Base-by-base conservation (phyloP, 2,329 filamentous ascomycete species). In the Hymenoscyphus salicellus region DNA sequence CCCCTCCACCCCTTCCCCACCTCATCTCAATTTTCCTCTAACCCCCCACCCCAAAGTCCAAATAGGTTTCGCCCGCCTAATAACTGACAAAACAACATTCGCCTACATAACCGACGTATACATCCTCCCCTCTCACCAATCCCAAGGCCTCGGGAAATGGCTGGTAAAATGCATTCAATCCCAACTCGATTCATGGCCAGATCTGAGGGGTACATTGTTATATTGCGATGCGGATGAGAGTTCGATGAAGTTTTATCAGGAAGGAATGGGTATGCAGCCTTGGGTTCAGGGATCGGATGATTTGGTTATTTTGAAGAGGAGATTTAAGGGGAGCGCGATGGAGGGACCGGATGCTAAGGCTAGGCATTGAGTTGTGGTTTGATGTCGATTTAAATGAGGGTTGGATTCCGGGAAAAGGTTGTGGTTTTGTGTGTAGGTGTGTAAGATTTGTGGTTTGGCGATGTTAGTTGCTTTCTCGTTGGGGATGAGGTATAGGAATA, bases 101-200 rank as follows among this genome's bases (percentile, higher is more conserved):
- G 86, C 83, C 55, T 92, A 90, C 70, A 76, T 89, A 41, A 88
- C 88, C 23, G 89, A 91, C 71, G 85, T 90, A 36, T 91, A 87
- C 73, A 79, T 91, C 26, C 75, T 84, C 2, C 79, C 83, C 0
- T 79, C 81, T 43, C 83, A 86, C 70, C 86, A 88, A 72, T 81
- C 83, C 2, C 77, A 79, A 4, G 88, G 89, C 0, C 78, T 91
- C 1, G 89, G 85, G 3, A 82, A 79, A 58, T 91, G 87, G 86
- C 76, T 91, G 72, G 82, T 90, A 75, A 74, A 78, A 6, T 86
- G 84, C 69, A 75, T 89, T 64, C 81, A 84, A 65, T 86, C 89
- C 69, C 75, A 84, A 2, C 74, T 86, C 43, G 76, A 81, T 33
- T 78, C 78, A 26, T 85, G 88, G 82, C 82, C 85, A 0, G 76